phyloP scores from a whole-genome alignment of 768 basidiomycete species.

The Termitomyces sp. region DNA sequence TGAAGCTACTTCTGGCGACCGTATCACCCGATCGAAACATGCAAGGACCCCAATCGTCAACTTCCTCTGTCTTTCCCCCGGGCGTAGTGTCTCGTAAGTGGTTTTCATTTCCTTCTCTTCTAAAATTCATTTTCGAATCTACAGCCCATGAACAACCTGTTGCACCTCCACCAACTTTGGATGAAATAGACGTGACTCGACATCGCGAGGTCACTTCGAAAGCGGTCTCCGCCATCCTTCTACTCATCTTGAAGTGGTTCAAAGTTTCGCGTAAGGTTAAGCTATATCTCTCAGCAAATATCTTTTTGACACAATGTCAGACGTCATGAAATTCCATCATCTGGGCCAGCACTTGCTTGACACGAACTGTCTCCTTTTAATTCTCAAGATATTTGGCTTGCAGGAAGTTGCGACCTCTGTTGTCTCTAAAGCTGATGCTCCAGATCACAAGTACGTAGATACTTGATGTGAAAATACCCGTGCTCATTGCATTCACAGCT shows the following conservation, averaged over 20 bases:
- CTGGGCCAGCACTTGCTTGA: conserved; percentile 94
- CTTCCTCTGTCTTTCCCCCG: conserved; percentile 69
- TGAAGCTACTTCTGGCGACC: conserved; percentile 90
- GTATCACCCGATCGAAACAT: conserved; percentile 76
- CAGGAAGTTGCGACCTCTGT: conserved; percentile 86
- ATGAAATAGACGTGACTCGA: conserved; percentile 90
- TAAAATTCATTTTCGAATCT: conserved; percentile 5
- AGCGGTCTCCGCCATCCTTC: conserved; percentile 90
- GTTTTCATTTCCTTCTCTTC: conserved; percentile 2
- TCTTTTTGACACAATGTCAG: conserved; percentile 34
- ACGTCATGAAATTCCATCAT: conserved; percentile 98
- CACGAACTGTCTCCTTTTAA: conserved; percentile 89
- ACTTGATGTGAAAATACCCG: not conserved
- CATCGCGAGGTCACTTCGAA: conserved; percentile 98
- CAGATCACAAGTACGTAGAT: conserved; percentile 68
- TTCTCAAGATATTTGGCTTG: conserved; percentile 97
- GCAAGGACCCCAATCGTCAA: conserved; percentile 63
- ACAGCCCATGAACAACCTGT: conserved; percentile 61
- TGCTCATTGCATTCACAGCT: conserved; percentile 47
- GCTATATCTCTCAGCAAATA: not conserved
- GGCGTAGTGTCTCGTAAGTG: conserved; percentile 61
- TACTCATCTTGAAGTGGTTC: conserved; percentile 95
- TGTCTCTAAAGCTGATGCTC: conserved; percentile 84
- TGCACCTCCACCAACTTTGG: conserved; percentile 69
- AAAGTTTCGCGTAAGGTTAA: conserved; percentile 86